Percentiles rank a stretch among this genome's conserved stretches.
phyloP scores from a whole-genome alignment of 1,284 basidiomycete species.

The Austroboletus niveus region DNA sequence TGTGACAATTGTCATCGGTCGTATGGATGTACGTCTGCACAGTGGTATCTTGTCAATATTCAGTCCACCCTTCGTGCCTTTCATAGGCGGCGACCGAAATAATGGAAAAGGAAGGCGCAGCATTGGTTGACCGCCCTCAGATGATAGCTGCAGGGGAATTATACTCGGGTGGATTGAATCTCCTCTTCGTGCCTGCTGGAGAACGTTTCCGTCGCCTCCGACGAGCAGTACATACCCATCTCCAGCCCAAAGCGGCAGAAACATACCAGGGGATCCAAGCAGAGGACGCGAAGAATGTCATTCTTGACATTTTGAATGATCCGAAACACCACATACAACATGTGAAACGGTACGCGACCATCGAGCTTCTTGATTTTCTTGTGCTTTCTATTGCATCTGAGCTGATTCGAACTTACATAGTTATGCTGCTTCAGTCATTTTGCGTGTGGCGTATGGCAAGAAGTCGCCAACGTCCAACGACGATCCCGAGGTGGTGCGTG shows the following conservation, averaged over 20 bases:
- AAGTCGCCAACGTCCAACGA: slow-evolving; percentile 44
- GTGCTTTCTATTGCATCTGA: too few species aligned
- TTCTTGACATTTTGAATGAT: slow-evolving; percentile 38
- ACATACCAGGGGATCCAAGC: slow-evolving; percentile 36
- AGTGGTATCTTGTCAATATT: too few species aligned
- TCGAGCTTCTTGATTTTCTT: too few species aligned
- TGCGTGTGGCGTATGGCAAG: slow-evolving; percentile 65
- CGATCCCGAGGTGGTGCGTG: slow-evolving; percentile 53
- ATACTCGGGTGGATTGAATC: slow-evolving; percentile 22
- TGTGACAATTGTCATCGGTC: slow-evolving; percentile 27
- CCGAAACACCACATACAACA: slow-evolving; percentile 36
- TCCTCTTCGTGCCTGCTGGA: slow-evolving; percentile 18
- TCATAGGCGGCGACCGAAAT: slow-evolving; percentile 24
- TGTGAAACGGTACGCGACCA: slow-evolving; percentile 23
- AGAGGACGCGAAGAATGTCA: slow-evolving; percentile 31
- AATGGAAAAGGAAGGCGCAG: slow-evolving; percentile 33
- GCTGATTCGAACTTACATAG: slow-evolving; percentile 28
- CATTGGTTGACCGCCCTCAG: slow-evolving; percentile 30
- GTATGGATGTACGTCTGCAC: slow-evolving; percentile 26
- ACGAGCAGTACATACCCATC: slow-evolving; percentile 35
- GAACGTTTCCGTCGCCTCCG: slow-evolving; percentile 26
- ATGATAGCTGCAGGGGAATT: slow-evolving; percentile 25
- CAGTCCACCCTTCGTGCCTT: not conserved
- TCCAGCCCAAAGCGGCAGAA: slow-evolving; percentile 35
- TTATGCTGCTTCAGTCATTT: slow-evolving; percentile 60